Conservation (phyloP, 2,329 filamentous ascomycete species). For the Harringtonia aguacate region DNA sequence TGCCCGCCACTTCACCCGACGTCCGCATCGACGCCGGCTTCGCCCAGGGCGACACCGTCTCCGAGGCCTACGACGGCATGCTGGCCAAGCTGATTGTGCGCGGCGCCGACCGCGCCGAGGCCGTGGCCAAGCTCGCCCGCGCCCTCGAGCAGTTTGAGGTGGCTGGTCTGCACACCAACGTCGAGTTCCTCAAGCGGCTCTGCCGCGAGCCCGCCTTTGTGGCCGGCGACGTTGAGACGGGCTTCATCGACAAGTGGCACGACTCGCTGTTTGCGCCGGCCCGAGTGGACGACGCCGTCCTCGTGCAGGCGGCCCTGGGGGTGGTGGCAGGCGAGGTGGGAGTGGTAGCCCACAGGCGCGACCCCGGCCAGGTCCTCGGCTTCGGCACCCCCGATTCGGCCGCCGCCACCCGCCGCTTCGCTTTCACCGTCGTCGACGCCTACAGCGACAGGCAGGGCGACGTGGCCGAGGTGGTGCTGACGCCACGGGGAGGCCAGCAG, state of each 20-base stretch:
- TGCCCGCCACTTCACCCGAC: slow-evolving; percentile 53
- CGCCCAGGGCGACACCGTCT: slow-evolving; percentile 80
- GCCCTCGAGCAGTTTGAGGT: slow-evolving; percentile 86
- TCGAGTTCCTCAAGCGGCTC: slow-evolving; percentile 88
- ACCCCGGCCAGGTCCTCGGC: slow-evolving; percentile 40
- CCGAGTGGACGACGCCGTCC: slow-evolving; percentile 57
- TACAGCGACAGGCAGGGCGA: slow-evolving; percentile 35
- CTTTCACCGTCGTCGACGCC: slow-evolving; percentile 48
- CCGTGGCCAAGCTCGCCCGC: slow-evolving; percentile 69
- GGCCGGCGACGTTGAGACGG: slow-evolving; percentile 82
- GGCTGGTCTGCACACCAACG: slow-evolving; percentile 86
- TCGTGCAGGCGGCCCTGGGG: slow-evolving; percentile 77
- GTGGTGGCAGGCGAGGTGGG: slow-evolving; percentile 35
- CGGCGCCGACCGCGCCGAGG: slow-evolving; percentile 65
- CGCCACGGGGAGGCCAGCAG: slow-evolving; percentile 34
- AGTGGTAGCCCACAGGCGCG: too few relatives aligned
- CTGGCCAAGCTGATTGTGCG: slow-evolving; percentile 95
- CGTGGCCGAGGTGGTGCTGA: slow-evolving; percentile 41
- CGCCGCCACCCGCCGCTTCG: slow-evolving; percentile 33
- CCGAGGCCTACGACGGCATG: slow-evolving; percentile 96
- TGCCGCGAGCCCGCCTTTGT: slow-evolving; percentile 76
- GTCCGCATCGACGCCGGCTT: slow-evolving; percentile 92
- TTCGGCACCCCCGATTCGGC: slow-evolving; percentile 34
- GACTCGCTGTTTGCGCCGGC: slow-evolving; percentile 63
- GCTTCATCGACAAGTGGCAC: slow-evolving; percentile 85